Base-by-base conservation (phyloP, 495 filamentous ascomycete species). In the Glarea lozoyensis region DNA sequence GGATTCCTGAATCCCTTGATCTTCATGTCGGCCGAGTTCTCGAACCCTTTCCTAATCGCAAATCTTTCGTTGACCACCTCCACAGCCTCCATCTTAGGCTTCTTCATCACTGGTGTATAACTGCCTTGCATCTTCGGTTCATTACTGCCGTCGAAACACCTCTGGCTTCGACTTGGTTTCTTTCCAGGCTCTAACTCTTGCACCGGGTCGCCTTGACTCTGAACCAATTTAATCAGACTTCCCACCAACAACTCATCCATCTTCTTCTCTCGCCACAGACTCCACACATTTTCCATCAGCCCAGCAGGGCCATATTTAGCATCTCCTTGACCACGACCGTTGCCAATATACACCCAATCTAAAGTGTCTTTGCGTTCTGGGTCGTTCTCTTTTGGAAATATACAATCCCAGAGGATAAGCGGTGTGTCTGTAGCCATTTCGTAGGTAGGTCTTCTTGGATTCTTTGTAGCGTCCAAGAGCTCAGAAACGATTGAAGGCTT, bases 361-460 rank as follows among this genome's bases (percentile, higher is more conserved):
- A 96, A 48, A n/a, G 72, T 67, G 56, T 93, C 84, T 21, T 70
- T 48, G 38, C 50, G 22, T 45, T 48, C 41, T n/a, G 25, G 23
- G 33, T 50, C 25, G 31, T n/a, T n/a, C 29, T 57, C 42, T 20
- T 49, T 48, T 4, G 92, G 89, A 62, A 94, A 98, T 10, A 88
- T 68, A 58, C 89, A 95, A 53, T 97, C 86, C 90, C 89, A 96
- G 10, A 98, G 73, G 2, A 98, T 90, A 10, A 98, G 69, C 0
- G 93, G 88, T 16, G 78, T 73, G 50, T 94, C 90, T 21, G 78
- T 78, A 0, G 93, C 92, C 81, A 98, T 94, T 36, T 81, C 74
- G 64, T 97, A 98, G 12, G 66, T 73, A 4, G 93, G 93, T 54
- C 80, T 82, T 17, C 73, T 56, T 9, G 87, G 86, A 47, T 79